phyloP scores from a whole-genome alignment of 2,329 filamentous ascomycete genomes.

The Pseudocercospora musae region DNA sequence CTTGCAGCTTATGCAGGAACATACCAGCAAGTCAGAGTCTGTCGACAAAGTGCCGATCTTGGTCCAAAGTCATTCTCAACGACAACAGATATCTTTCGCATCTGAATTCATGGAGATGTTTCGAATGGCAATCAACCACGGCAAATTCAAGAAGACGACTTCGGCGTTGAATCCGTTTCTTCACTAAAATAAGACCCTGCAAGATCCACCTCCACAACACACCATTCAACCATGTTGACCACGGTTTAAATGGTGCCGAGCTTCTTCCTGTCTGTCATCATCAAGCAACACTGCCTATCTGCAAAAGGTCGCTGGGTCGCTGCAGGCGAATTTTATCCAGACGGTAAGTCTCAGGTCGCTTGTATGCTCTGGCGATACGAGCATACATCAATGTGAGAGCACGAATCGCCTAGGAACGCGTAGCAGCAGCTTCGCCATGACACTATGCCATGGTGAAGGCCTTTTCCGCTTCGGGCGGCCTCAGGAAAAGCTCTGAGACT shows the following conservation, averaged over 20 bases:
- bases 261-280: neutral
- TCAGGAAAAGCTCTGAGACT: too few species aligned
- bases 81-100: neutral
- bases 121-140: neutral
- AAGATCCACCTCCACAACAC: neutral
- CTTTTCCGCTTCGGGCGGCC: too few species aligned
- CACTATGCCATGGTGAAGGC: too few species aligned
- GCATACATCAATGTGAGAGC: neutral
- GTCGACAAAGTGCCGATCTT: neutral
- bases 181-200: neutral
- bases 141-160: neutral
- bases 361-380: neutral
- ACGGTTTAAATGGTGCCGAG: neutral
- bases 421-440: too few species aligned
- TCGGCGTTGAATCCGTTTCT: neutral
- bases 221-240: neutral
- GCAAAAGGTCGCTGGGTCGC: neutral
- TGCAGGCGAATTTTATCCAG: neutral
- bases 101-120: neutral
- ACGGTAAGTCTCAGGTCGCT: neutral
- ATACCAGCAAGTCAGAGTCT: neutral
- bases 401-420: neutral
- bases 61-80: neutral
- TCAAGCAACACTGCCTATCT: neutral
- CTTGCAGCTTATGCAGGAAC: conserved; percentile 1